phyloP scores from a whole-genome alignment of 192 early-diverging fungal genomes.

The Powellomyces hirtus region DNA sequence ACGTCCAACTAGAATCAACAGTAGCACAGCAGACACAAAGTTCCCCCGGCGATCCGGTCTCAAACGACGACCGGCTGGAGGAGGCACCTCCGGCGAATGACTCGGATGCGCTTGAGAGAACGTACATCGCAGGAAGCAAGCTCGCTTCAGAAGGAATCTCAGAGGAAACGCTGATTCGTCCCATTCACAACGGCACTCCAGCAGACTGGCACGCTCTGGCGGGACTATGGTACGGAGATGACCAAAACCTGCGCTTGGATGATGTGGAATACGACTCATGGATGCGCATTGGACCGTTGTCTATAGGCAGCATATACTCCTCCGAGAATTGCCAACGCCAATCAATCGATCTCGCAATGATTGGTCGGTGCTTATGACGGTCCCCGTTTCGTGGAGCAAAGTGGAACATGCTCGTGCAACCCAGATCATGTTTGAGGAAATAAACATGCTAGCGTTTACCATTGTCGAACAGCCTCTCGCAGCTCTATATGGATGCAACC shows the following conservation, averaged over 20 bases:
- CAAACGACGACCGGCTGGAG: too few relatives aligned
- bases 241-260: too few relatives aligned
- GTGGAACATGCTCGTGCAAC: conserved; percentile 73
- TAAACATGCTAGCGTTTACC: conserved; percentile 81
- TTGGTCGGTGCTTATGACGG: conserved; percentile 69
- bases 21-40: too few relatives aligned
- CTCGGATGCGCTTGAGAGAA: too few relatives aligned
- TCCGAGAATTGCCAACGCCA: conserved; percentile 61
- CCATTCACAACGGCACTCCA: conserved; percentile 16
- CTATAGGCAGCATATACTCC: conserved; percentile 69
- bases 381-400: conserved; percentile 83
- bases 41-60: too few relatives aligned
- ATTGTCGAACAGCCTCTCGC: conserved; percentile 82
- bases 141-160: background rate
- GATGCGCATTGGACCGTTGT: background rate
- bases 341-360: conserved; percentile 76
- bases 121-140: conserved; percentile 4
- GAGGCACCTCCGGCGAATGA: too few relatives aligned
- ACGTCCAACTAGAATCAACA: too few relatives aligned
- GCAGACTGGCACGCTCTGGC: conserved; percentile 55
- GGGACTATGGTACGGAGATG: conserved; percentile 56
- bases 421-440: conserved; percentile 89
- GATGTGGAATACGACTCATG: too few relatives aligned
- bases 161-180: conserved; percentile 3
- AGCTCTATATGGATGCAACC: conserved; percentile 74